Percentiles rank a stretch among this genome's conserved stretches.
Evolutionary conservation across 805 yeast species (phyloP).

Genomic region (Priceomyces castillae): DNA sequence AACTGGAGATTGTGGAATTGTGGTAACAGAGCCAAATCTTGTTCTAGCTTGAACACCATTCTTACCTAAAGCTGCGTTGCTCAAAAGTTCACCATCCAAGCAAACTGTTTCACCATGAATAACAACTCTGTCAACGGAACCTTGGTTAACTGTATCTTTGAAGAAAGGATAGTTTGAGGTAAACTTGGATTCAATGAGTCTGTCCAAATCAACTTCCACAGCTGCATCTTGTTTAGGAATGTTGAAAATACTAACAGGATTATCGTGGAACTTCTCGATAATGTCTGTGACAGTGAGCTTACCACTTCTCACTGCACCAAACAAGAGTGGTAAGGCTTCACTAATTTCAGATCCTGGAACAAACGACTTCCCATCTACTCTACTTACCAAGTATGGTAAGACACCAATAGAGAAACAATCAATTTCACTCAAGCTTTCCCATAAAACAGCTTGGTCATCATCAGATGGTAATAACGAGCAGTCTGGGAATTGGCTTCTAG

Average conservation of each 20-base stretch:
- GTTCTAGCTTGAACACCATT: conserved; percentile 32
- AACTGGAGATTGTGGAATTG: conserved; percentile 39
- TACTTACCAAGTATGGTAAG: conserved; percentile 70
- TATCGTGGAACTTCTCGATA: conserved; percentile 67
- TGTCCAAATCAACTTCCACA: conserved; percentile 82
- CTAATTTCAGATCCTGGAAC: conserved; percentile 74
- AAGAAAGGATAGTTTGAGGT: conserved; percentile 25
- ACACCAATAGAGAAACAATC: conserved; percentile 88
- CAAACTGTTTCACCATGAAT: conserved; percentile 76
- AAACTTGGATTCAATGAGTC: conserved; percentile 44
- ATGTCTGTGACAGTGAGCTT: conserved; percentile 72
- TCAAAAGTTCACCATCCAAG: conserved; percentile 74
- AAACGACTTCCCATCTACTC: conserved; percentile 57
- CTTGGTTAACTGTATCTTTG: conserved; percentile 48
- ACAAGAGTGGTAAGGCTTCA: conserved; percentile 78
- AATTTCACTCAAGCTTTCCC: conserved; percentile 69
- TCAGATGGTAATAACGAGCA: conserved; percentile 73
- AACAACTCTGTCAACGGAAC: conserved; percentile 87
- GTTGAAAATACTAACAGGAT: conserved; percentile 79
- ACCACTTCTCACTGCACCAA: conserved; percentile 75
- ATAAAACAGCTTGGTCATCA: conserved; percentile 77
- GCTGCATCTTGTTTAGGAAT: conserved; percentile 75
- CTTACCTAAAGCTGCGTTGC: conserved; percentile 59
- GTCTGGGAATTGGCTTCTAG: conserved; percentile 68
- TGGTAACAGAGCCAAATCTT: conserved; percentile 37